phyloP scores from a whole-genome alignment of 2,329 filamentous ascomycete species.

The Fusarium floridanum region DNA sequence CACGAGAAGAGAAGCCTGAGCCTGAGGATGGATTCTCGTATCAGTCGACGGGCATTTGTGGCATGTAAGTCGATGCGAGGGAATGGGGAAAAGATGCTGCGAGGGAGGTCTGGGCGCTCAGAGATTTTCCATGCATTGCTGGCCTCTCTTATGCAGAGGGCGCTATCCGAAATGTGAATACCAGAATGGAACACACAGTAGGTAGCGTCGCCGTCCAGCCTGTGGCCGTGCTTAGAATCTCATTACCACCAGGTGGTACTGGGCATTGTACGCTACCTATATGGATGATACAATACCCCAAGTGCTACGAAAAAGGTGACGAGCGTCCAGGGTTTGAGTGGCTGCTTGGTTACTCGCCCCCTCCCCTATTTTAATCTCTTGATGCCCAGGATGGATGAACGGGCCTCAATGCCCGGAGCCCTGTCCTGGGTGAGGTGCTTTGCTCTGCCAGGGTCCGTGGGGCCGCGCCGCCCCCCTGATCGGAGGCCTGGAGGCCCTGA shows the following conservation, averaged over 20 bases:
- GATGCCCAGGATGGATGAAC: conserved; percentile 22
- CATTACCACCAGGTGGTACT: conserved; percentile 1
- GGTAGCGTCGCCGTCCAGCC: neutral
- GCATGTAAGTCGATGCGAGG: conserved; percentile 1
- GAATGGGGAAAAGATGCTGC: conserved; percentile 1
- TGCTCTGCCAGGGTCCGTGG: neutral
- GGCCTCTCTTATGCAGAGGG: conserved; percentile 18
- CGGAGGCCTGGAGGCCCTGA: conserved; percentile 8
- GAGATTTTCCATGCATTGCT: conserved; percentile 32
- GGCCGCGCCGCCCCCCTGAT: conserved; percentile 23
- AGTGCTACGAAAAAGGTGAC: conserved; percentile 20
- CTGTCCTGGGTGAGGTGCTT: neutral
- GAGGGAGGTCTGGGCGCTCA: conserved; percentile 5
- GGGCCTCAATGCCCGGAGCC: conserved; percentile 4
- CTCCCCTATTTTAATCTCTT: conserved; percentile 36
- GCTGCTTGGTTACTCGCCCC: conserved; percentile 4
- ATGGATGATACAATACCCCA: conserved; percentile 19
- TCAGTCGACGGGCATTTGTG: neutral
- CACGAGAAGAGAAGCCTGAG: conserved; percentile 5
- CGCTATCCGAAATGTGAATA: conserved; percentile 4
- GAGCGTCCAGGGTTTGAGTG: conserved; percentile 22
- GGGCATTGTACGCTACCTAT: conserved; percentile 2
- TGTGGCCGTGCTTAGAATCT: neutral
- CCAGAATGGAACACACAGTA: neutral
- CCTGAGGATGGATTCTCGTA: conserved; percentile 20